Evolutionary conservation across 495 filamentous ascomycete species (phyloP), one percentile per base, ranked within the genome.

Genomic region (Penicilliopsis zonata): DNA sequence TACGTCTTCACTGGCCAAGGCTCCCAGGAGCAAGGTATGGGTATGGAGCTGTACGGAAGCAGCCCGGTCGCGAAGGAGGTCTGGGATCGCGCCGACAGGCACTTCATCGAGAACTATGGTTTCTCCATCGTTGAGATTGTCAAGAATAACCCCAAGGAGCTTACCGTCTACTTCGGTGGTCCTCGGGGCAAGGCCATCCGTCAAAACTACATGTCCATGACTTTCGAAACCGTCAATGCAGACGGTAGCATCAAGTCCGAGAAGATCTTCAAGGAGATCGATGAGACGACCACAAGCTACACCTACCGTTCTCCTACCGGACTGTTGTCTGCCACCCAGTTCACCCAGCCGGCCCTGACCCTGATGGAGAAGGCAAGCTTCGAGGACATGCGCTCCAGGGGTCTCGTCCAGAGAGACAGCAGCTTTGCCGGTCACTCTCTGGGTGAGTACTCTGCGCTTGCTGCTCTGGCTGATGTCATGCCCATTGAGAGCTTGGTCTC

Each of bases 281-380:
- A 81, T 43, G 88, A 95, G 56, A 78, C 67, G 47, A 95, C 90
- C 0, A 79, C 80, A 2, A 94, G 83, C 0, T 96, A 96, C 67
- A 95, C 90, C 9, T 96, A 96, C 66, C 80, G 84, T 17, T 96
- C 90, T 9, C 90, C 90, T 3, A 88, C 82, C 0, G 90, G 90
- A 43, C 78, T 99, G 18, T 74, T 99, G 18, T 99, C 92, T 13
- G 90, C 90, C 7, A 99, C 90, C 9, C 90, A 99, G 47, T 99
- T 99, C 64, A 96, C 90, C 3, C 90, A 99, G 52, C 90, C 90
- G 5, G 92, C 90, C 24, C 64, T 99, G 37, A 99, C 90, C 18
- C 66, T 99, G 31, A 96, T 99, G 92, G 90, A 99, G 67, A 99
- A 99, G 67, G 90, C 90, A 35, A 90, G 82, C 43, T 99, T 96